Base-by-base conservation (phyloP, 345 rosid species). In the Salix arbutifolia region DNA sequence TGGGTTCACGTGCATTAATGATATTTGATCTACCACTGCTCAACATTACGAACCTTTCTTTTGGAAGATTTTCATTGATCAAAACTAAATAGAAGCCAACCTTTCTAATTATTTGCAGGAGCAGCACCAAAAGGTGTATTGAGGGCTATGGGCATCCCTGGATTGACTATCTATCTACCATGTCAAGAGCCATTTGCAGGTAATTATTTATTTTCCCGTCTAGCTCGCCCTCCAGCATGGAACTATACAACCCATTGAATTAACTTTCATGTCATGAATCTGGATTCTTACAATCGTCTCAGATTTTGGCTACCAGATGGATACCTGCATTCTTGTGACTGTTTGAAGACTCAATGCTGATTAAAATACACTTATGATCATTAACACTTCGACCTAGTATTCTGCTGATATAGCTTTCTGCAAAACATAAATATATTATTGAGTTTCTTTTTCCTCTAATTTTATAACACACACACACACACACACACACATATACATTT, bases 171-270 rank as follows among this genome's bases (percentile, higher is more conserved):
- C 88, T 14, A 89, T 91, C 73, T 91, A 84, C 81, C 91, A 91
- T 82, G 88, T 91, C 83, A 91, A 91, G 82, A 91, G 93, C 84
- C 93, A 91, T 72, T 77, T 91, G 74, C 92, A 91, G 91, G 94
- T 89, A n/a, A 44, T 28, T 58, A 26, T 31, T 21, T 8, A 21
- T 75, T 66, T 69, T 28, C 73, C 53, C 65, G 30, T 74, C 26
- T 73, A 11, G 62, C 13, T 56, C n/a, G 26, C 62, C 23, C 62
- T 56, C 28, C 28, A n/a, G 62, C 62, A n/a, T 58, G 62, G 62
- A 23, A 23, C 62, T 58, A 58, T 58, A 58, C 26, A n/a, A 9
- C 28, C 62, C 62, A 3, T 9, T 9, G 23, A n/a, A 42, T 42
- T 10, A 42, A 4, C 23, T 10, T 58, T n/a, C 23, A 58, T n/a